Evolutionary conservation across 2,329 filamentous ascomycete genomes (phyloP).

Genomic region (Gaeumannomyces sp.): DNA sequence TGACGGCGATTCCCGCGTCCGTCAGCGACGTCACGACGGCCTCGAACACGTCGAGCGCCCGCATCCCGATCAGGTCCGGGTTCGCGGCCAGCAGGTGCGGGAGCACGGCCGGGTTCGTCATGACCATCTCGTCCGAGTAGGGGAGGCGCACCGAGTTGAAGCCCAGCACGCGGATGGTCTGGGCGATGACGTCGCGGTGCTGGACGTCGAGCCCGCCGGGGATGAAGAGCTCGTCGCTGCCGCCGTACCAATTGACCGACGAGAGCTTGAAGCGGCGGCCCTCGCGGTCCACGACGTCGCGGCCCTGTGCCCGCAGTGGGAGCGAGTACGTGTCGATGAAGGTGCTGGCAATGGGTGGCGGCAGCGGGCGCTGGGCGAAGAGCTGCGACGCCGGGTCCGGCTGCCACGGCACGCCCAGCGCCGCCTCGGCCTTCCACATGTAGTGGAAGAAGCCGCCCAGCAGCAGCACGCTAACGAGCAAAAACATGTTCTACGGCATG

Average conservation of each 20-base stretch:
- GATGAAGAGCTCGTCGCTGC: constrained; percentile 60
- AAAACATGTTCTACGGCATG: constrained; percentile 19
- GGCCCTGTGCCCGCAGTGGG: constrained; percentile 53
- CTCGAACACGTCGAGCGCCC: constrained; percentile 55
- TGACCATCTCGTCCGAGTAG: constrained; percentile 64
- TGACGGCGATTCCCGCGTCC: constrained; percentile 55
- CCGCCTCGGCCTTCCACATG: constrained; percentile 38
- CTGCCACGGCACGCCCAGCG: constrained; percentile 39
- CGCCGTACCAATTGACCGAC: constrained; percentile 67
- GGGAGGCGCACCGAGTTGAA: constrained; percentile 67
- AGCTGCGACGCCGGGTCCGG: constrained; percentile 40
- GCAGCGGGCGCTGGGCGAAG: constrained; percentile 44
- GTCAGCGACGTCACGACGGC: constrained; percentile 55
- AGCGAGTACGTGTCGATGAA: constrained; percentile 44
- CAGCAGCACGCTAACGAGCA: constrained; percentile 31
- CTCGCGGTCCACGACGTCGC: constrained; percentile 52
- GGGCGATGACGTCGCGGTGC: constrained; percentile 55
- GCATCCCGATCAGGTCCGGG: constrained; percentile 48
- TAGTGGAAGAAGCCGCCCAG: constrained; percentile 34
- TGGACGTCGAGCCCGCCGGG: constrained; percentile 57
- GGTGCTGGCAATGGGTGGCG: constrained; percentile 33
- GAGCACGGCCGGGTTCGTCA: constrained; percentile 49
- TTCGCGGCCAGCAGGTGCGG: constrained; percentile 49
- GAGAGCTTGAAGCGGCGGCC: constrained; percentile 55
- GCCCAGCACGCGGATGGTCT: constrained; percentile 52